Evolutionary conservation across 179 eudicot species (phyloP).

Genomic region (Spergularia azorica): DNA sequence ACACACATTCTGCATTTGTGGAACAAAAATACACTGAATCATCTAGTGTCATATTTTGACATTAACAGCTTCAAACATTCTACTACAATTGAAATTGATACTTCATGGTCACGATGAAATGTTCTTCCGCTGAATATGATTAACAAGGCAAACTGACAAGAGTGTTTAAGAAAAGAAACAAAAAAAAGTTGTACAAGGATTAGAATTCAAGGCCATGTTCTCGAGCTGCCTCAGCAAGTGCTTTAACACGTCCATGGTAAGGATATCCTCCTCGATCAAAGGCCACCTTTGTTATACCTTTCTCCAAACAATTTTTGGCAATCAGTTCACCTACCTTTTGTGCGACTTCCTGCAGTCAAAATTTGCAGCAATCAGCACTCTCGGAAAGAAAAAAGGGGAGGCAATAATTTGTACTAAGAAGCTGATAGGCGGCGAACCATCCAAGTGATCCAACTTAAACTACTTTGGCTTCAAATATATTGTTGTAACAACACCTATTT

Average conservation of each 20-base stretch:
- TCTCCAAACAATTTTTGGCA: constrained; percentile 82
- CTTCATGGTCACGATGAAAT: background rate
- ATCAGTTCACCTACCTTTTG: constrained; percentile 77
- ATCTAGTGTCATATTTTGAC: background rate
- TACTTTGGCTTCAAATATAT: too few relatives aligned
- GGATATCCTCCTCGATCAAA: constrained; percentile 94
- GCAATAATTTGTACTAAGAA: background rate
- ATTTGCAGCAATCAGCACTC: background rate
- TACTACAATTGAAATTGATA: constrained; percentile 1
- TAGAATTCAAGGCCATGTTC: constrained; percentile 84
- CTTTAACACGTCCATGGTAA: constrained; percentile 86
- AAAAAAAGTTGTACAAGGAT: constrained; percentile 21
- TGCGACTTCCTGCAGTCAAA: constrained; percentile 67
- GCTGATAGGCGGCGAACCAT: background rate
- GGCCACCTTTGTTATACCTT: constrained; percentile 85
- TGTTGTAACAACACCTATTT: background rate
- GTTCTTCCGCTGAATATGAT: constrained; percentile 11
- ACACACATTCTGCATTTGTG: too few relatives aligned
- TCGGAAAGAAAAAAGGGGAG: background rate
- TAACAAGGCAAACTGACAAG: constrained; percentile 13
- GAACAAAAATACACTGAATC: too few relatives aligned
- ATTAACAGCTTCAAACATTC: background rate
- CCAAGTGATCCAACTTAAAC: background rate
- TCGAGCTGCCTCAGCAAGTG: constrained; percentile 90
- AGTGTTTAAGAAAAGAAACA: background rate